phyloP scores from a whole-genome alignment of 331 rosid genomes.

The Malus hybrid region DNA sequence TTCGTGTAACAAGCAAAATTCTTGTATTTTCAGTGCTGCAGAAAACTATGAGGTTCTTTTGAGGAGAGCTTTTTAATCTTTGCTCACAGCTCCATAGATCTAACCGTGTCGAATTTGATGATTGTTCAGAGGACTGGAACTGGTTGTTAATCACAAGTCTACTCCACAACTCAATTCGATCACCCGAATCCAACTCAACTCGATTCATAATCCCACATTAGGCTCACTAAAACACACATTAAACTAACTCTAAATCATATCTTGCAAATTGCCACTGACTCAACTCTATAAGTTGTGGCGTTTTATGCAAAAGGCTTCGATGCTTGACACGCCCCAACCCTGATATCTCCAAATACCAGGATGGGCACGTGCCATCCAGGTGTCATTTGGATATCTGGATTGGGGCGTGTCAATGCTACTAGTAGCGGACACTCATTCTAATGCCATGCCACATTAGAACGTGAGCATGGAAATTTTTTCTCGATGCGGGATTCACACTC shows the following conservation, averaged over 20 bases:
- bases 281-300: not conserved
- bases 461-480: not conserved
- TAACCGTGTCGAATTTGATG: not conserved
- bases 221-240: not conserved
- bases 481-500: not conserved
- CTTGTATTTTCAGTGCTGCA: not conserved
- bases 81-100: not conserved
- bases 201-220: not conserved
- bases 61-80: not conserved
- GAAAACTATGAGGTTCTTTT: not conserved
- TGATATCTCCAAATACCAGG: no score
- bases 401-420: no score
- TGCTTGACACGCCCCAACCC: not conserved
- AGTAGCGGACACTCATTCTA: no score
- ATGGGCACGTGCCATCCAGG: no score
- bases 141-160: no score
- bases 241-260: not conserved
- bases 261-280: not conserved
- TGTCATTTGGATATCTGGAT: no score
- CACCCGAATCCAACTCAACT: not conserved
- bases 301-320: not conserved
- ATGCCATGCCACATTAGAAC: fast-evolving
- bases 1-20: not conserved
- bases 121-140: no score
- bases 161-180: no score